Evolutionary conservation across 139 green algal species (phyloP).

Genomic region (Penium margaritaceum): DNA sequence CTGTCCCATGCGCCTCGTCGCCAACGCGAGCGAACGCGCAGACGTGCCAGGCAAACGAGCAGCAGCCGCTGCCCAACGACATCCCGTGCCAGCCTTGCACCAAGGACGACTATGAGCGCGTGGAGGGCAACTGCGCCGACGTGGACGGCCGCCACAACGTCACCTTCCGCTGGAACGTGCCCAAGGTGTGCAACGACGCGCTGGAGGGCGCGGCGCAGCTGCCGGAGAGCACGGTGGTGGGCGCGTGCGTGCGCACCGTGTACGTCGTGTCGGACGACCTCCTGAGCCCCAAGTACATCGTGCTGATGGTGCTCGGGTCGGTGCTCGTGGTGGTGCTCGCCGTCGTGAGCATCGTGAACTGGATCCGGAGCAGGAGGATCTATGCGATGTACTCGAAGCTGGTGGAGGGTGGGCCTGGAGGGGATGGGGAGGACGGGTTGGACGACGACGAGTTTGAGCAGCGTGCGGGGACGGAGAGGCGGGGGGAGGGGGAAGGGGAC

Average conservation of each 20-base stretch:
- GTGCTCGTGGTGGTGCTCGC: constrained; percentile 12
- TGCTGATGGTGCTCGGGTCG: constrained; percentile 4
- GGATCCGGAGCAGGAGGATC: constrained; percentile 4
- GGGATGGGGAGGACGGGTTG: neutral
- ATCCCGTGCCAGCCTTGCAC: constrained; percentile 18
- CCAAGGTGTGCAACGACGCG: constrained; percentile 7
- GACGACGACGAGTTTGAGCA: too few relatives aligned
- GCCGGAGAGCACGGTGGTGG: neutral
- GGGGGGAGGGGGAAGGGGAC: constrained; percentile 1
- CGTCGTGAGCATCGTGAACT: constrained; percentile 13
- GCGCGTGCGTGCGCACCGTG: constrained; percentile 18
- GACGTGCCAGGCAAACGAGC: constrained; percentile 14
- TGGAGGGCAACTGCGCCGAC: constrained; percentile 18
- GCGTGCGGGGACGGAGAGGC: too few relatives aligned
- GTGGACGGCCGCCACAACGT: constrained; percentile 19
- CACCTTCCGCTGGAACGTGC: constrained; percentile 15
- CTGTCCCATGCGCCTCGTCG: too few relatives aligned
- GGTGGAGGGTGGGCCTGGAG: constrained; percentile 5
- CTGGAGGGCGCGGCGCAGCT: constrained; percentile 4
- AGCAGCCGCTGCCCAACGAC: constrained; percentile 20
- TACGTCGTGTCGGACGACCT: neutral
- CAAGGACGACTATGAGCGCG: neutral
- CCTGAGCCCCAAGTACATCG: neutral
- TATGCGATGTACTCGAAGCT: constrained; percentile 24
- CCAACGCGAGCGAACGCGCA: too few relatives aligned